Conservation (phyloP, 2,329 filamentous ascomycete genomes). For the Calonectria henricotiae region DNA sequence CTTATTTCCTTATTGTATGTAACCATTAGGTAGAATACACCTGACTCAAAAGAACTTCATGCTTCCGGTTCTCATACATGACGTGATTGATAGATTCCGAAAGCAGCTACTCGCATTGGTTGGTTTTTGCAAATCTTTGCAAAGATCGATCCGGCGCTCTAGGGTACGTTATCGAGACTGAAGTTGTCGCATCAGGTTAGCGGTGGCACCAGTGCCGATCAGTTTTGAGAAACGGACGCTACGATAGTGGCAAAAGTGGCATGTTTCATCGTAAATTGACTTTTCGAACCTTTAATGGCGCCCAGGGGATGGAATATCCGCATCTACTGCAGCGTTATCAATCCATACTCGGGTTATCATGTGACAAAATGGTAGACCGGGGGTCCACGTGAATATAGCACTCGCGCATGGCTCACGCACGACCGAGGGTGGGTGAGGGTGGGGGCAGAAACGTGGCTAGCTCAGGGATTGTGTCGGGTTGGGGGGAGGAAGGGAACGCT, state of each 20-base stretch:
- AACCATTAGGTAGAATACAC: constrained; percentile 28
- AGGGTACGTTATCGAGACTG: background rate
- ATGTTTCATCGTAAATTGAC: constrained; percentile 8
- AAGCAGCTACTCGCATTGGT: background rate
- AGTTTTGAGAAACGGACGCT: constrained; percentile 10
- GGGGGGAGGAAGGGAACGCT: constrained; percentile 2
- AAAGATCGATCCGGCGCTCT: background rate
- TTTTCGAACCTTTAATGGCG: background rate
- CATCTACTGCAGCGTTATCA: background rate
- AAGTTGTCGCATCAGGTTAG: constrained; percentile 7
- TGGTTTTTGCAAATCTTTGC: background rate
- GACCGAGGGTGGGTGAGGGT: background rate
- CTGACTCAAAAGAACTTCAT: background rate
- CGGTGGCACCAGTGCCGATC: constrained; percentile 8
- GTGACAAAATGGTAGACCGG: constrained; percentile 16
- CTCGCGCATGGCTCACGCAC: constrained; percentile 4
- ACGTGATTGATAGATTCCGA: background rate
- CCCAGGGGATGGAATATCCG: background rate
- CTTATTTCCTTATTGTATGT: constrained; percentile 10
- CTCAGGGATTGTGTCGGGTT: constrained; percentile 11
- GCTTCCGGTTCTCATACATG: background rate
- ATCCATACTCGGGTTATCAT: constrained; percentile 2
- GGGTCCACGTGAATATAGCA: constrained; percentile 20
- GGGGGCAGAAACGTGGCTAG: constrained; percentile 22
- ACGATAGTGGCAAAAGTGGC: background rate